Evolutionary conservation across 306 rosid species (phyloP).

Genomic region (Ormosia emarginata): DNA sequence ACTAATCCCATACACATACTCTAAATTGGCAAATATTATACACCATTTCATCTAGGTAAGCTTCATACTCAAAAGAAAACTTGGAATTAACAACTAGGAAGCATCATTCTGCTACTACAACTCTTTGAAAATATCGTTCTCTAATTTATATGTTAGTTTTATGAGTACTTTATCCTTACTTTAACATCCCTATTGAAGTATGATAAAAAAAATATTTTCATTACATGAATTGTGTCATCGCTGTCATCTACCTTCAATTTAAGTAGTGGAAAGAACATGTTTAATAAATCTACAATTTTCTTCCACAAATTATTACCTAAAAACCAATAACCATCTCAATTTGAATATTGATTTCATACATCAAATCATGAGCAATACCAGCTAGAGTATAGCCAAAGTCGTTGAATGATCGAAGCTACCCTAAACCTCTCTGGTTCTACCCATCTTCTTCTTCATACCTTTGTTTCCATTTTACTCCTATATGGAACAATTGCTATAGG

Average conservation of each 20-base stretch:
- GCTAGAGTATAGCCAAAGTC: conserved; percentile 39
- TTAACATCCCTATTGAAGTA: not conserved
- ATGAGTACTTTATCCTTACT: not conserved
- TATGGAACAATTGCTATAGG: not conserved
- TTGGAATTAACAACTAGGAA: not conserved
- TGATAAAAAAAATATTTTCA: not conserved
- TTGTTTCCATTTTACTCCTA: conserved; percentile 3
- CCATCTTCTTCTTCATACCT: conserved; percentile 1
- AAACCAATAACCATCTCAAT: not conserved
- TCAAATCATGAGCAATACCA: not conserved
- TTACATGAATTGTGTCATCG: not conserved
- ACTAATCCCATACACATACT: not conserved
- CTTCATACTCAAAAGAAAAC: not conserved
- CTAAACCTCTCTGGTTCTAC: conserved; percentile 26
- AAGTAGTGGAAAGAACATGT: not conserved
- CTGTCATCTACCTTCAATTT: not conserved
- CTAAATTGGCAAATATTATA: not conserved
- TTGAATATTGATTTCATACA: not conserved
- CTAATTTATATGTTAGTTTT: not conserved
- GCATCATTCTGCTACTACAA: not conserved
- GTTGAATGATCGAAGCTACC: conserved; percentile 32
- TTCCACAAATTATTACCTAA: not conserved
- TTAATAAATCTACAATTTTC: conserved; percentile 16
- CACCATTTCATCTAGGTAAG: not conserved
- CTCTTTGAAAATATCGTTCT: not conserved